Base-by-base conservation (phyloP, 805 yeast genomes). In the Wickerhamiella allomyrinae region DNA sequence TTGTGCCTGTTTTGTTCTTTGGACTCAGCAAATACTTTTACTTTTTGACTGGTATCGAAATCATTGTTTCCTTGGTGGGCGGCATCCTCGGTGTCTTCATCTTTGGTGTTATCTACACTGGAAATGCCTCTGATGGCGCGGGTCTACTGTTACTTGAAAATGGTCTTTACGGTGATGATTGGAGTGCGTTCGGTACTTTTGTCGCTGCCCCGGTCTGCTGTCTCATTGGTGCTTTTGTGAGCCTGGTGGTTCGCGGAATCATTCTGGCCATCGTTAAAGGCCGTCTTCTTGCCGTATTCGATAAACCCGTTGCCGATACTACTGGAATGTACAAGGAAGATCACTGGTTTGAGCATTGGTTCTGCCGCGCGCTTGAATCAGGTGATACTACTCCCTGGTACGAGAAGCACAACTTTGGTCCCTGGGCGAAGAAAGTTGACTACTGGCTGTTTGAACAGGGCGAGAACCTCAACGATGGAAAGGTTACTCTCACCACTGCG, bases 161-260 rank as follows among this genome's bases (percentile, higher is more conserved):
- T 19, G 95, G 96, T 35, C 63, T 87, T 21, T 87, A 87, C 55
- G 65, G 72, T 4, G 72, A 70, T 39, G 95, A 87, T 56, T 87
- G 95, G 95, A 83, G 93, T 53, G 77, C 94, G 0, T 87, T 87
- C 63, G 96, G 94, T 20, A 95, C 95, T 2, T 87, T 87, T 61
- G 89, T 82, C 5, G 81, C 79, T 47, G 91, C 95, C 0, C 95
- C 95, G 5, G 69, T 77, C 33, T 93, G 89, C 20, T 85, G 89
- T 8, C 48, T 86, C 2, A 47, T 79, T 5, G 65, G 77, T 46
- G 77, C 82, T 2, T 58, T 73, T 11, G 52, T 66, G 20, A 66
- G 69, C 36, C 69, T 80, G 21, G 77, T 40, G 3, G 10, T 54
- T 9, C 49, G 67, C 2, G 44, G 39, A 13, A 31, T 44, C 9